Percentiles rank a stretch among this genome's conserved stretches.
Evolutionary conservation across 1,139 yeast genomes (phyloP).

Genomic region (Geotrichum candidum): DNA sequence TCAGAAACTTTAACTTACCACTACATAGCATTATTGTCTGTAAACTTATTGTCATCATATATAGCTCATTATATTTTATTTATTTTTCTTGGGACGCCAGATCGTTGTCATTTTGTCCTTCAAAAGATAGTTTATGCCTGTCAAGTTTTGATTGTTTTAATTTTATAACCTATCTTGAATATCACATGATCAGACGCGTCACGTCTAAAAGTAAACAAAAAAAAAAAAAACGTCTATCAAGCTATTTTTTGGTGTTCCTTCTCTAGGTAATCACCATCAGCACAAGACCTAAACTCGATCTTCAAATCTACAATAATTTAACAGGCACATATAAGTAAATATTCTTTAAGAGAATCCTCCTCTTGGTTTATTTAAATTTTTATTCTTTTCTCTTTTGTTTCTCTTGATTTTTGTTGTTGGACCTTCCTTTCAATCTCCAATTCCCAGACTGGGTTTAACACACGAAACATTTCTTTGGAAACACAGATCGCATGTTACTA

Average conservation of each 20-base stretch:
- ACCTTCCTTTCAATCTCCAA: background rate
- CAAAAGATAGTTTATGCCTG: too few species aligned
- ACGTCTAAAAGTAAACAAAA: background rate
- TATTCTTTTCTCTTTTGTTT: background rate
- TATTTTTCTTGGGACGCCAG: background rate
- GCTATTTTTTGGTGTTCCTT: background rate
- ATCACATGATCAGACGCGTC: background rate
- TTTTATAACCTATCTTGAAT: background rate
- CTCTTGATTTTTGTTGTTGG: background rate
- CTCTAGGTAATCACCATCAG: background rate
- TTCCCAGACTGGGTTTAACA: background rate
- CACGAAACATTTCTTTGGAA: background rate
- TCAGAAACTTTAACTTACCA: constrained; percentile 18
- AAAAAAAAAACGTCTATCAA: background rate
- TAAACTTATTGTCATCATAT: background rate
- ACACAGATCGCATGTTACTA: background rate
- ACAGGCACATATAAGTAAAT: background rate
- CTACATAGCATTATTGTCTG: background rate
- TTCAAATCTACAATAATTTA: background rate
- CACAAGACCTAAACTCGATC: background rate
- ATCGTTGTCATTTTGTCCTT: too few species aligned
- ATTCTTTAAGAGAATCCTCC: background rate
- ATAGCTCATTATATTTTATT: background rate
- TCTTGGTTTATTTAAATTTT: background rate
- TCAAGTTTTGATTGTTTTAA: background rate